A percentile compares a stretch with the other conserved stretches of the same genome.
These are phyloP conservation scores for Globisporangium perplexum DNA, from an alignment of 352 stramenopile species.

Conservation along the genomic window DNA sequence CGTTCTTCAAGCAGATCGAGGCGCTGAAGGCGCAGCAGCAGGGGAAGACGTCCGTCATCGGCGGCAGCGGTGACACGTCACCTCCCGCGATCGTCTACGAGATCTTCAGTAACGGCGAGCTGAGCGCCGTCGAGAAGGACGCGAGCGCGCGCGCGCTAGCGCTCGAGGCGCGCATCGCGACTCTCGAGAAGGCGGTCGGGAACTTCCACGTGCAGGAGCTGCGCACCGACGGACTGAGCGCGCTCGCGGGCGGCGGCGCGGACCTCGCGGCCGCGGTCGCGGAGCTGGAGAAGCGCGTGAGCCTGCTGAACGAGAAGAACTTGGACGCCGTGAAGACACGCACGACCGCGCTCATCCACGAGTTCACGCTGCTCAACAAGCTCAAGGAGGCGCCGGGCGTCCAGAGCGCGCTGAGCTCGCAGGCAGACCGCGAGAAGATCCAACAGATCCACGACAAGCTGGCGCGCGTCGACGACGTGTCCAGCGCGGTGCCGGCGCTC, in stretches of 20 bases:
- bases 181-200: constrained; percentile 54
- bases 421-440: constrained; percentile 61
- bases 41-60: constrained; percentile 7
- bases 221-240: constrained; percentile 34
- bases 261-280: constrained; percentile 44
- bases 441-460: constrained; percentile 71
- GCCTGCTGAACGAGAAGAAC: constrained; percentile 69
- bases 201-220: constrained; percentile 46
- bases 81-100: constrained; percentile 61
- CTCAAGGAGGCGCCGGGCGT: constrained; percentile 66
- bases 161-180: constrained; percentile 55
- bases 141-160: constrained; percentile 50
- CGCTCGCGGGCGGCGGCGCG: constrained; percentile 9
- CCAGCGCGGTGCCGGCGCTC: constrained; percentile 51
- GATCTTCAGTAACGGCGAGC: constrained; percentile 73
- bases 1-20: constrained; percentile 70
- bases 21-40: constrained; percentile 38
- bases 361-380: constrained; percentile 75
- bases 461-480: constrained; percentile 47
- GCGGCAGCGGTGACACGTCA: not conserved
- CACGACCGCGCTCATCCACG: constrained; percentile 67
- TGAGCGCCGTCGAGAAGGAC: constrained; percentile 62
- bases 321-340: constrained; percentile 74
- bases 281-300: constrained; percentile 62
- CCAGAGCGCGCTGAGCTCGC: constrained; percentile 44